Evolutionary conservation across 192 early-diverging fungal species (phyloP).

Genomic region (Coemansia guatemalensis): DNA sequence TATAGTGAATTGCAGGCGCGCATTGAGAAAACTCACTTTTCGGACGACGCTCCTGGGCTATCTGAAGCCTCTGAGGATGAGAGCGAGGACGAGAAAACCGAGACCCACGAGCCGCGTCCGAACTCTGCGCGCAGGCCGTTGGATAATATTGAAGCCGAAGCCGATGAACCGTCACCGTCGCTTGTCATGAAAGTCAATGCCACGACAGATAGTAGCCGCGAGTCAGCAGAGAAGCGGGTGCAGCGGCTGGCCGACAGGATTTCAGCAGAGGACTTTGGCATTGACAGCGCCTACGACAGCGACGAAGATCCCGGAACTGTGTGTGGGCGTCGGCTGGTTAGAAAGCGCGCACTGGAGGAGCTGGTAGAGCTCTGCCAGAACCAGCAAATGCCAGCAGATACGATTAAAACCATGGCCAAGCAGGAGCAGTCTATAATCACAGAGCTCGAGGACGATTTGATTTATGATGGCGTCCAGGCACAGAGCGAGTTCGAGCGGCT

Average conservation of each 20-base stretch:
- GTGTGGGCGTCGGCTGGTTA: constrained; percentile 13
- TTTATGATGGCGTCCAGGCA: constrained; percentile 9
- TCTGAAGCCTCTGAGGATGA: neutral
- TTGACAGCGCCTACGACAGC: constrained; percentile 11
- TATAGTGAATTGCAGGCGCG: constrained; percentile 1
- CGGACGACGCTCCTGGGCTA: no score
- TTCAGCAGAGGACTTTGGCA: neutral
- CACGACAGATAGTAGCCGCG: no score
- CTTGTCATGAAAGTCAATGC: no score
- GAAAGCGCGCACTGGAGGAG: constrained; percentile 12
- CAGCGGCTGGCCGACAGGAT: neutral
- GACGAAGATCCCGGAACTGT: constrained; percentile 20
- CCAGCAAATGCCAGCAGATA: neutral
- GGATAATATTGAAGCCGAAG: no score
- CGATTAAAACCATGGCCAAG: neutral
- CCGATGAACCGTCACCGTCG: no score
- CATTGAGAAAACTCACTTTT: no score
- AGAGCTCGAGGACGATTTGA: constrained; percentile 15
- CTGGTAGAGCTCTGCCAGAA: constrained; percentile 5
- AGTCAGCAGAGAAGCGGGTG: neutral
- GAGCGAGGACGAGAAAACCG: neutral
- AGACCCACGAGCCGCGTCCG: neutral
- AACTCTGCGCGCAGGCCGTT: neutral
- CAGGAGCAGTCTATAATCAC: neutral
- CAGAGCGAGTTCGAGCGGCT: constrained; percentile 7